A percentile compares a stretch with the other conserved stretches of the same genome.
phyloP scores from a whole-genome alignment of 495 filamentous ascomycete genomes.

The Penicillium arizonense region DNA sequence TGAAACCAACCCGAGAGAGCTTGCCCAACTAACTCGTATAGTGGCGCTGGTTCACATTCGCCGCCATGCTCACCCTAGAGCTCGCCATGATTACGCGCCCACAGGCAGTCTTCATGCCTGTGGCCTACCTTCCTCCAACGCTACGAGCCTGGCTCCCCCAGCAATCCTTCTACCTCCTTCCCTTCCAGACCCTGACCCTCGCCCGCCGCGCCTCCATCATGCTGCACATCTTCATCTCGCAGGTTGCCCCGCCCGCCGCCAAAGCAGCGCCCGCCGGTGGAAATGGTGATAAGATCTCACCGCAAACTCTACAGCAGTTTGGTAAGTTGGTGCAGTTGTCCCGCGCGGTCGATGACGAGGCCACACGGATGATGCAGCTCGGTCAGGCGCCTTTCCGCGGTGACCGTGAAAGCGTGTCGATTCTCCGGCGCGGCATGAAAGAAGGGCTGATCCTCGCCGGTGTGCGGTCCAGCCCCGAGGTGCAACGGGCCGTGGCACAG shows the following conservation, averaged over 20 bases:
- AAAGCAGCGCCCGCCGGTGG: background rate
- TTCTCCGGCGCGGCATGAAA: slow-evolving; percentile 63
- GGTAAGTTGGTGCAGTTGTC: slow-evolving; percentile 44
- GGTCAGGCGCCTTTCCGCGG: slow-evolving; percentile 82
- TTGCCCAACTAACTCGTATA: slow-evolving; percentile 20
- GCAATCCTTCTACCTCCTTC: slow-evolving; percentile 63
- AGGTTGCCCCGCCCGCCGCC: slow-evolving; percentile 50
- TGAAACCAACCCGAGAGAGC: slow-evolving; percentile 1
- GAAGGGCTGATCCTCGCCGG: slow-evolving; percentile 77
- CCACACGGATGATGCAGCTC: slow-evolving; percentile 65
- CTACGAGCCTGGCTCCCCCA: slow-evolving; percentile 59
- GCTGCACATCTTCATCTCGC: slow-evolving; percentile 87
- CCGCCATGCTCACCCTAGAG: slow-evolving; percentile 69
- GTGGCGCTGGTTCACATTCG: slow-evolving; percentile 86
- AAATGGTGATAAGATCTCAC: slow-evolving; percentile 23
- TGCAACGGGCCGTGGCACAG: slow-evolving; percentile 68
- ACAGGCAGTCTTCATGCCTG: slow-evolving; percentile 42
- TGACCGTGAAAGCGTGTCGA: slow-evolving; percentile 58
- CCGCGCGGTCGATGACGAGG: slow-evolving; percentile 61
- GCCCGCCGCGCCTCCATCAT: slow-evolving; percentile 74
- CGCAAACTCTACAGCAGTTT: slow-evolving; percentile 40
- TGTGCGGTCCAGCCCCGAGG: slow-evolving; percentile 69
- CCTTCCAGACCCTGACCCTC: slow-evolving; percentile 81
- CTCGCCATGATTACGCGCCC: slow-evolving; percentile 65
- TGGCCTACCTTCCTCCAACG: slow-evolving; percentile 26